phyloP scores from a whole-genome alignment of 1,284 basidiomycete species.

The Austroboletus novae-zelandiae region DNA sequence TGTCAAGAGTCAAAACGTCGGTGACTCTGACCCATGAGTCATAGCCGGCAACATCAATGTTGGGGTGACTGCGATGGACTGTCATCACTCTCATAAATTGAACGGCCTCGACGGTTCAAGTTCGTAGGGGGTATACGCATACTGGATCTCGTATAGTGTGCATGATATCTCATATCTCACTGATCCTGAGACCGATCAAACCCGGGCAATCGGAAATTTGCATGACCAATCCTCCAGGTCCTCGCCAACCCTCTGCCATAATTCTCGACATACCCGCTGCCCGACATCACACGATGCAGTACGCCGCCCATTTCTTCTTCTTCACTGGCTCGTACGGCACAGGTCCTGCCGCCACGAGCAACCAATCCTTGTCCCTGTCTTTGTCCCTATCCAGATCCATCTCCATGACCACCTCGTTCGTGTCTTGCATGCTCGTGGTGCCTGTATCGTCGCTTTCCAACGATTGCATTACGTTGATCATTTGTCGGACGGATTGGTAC shows the following conservation, averaged over 20 bases:
- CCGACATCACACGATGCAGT: slow-evolving; percentile 33
- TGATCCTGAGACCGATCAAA: no score
- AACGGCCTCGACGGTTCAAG: no score
- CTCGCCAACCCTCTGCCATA: slow-evolving; percentile 13
- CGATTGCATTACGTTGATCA: slow-evolving; percentile 24
- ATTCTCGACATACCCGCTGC: slow-evolving; percentile 6
- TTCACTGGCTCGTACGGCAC: slow-evolving; percentile 7
- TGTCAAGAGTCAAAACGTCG: no score
- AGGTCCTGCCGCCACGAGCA: neutral
- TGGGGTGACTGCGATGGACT: no score
- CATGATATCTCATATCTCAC: no score
- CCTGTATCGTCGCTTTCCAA: neutral
- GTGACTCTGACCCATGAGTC: no score
- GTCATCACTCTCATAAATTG: no score
- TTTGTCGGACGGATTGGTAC: slow-evolving; percentile 20
- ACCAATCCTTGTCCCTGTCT: neutral
- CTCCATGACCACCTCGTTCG: neutral
- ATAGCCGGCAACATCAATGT: no score
- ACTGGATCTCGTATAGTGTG: no score
- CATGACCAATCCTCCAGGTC: no score
- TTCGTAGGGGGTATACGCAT: no score
- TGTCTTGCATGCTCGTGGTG: neutral
- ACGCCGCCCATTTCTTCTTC: neutral
- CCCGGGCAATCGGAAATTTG: no score
- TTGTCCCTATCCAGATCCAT: neutral